Base-by-base conservation (phyloP, 805 yeast species). In the Vanderwaltozyma verrucispora region DNA sequence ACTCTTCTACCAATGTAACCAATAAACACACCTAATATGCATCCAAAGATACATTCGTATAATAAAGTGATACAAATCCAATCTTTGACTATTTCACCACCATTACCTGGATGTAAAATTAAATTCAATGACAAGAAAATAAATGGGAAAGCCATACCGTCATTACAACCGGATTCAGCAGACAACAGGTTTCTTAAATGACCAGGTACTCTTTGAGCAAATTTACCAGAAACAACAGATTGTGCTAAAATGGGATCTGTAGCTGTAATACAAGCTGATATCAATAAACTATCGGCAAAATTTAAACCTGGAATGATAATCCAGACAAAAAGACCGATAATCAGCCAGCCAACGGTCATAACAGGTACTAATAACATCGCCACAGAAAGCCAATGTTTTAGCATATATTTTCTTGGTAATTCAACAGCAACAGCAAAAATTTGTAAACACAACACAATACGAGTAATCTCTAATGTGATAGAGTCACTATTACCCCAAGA, bases 161-260 rank as follows among this genome's bases (percentile, higher is more conserved):
- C 96, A 59, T 87, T 87, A 56, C 95, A 87, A 58, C 95, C 95
- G 3, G 62, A 56, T 50, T 85, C 94, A 0, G 95, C 94, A 23
- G 88, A 74, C 19, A 88, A 64, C 33, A 87, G 61, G 52, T 86
- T 82, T 48, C 94, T 69, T 62, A 87, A 68, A 60, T 87, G 96
- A n/a, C 94, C 95, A 1, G 95, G 94, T 14, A 87, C 94, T 38
- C 95, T 72, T 51, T 74, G 75, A 12, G 95, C 95, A 56, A 87
- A 87, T 54, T 84, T 83, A 47, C 95, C 95, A 14, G 63, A 95
- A 10, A 87, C 95, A 28, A 87, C 95, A 2, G 96, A 95, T 14
- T 95, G 92, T 2, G 96, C 95, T 52, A 87, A 68, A 30, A 87
- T 92, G 6, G 96, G 96, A 62, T 87, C 96, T 0, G 96, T 88